phyloP scores from a whole-genome alignment of 148 eudicot genomes.

The Vaccinium macrocarpon region DNA sequence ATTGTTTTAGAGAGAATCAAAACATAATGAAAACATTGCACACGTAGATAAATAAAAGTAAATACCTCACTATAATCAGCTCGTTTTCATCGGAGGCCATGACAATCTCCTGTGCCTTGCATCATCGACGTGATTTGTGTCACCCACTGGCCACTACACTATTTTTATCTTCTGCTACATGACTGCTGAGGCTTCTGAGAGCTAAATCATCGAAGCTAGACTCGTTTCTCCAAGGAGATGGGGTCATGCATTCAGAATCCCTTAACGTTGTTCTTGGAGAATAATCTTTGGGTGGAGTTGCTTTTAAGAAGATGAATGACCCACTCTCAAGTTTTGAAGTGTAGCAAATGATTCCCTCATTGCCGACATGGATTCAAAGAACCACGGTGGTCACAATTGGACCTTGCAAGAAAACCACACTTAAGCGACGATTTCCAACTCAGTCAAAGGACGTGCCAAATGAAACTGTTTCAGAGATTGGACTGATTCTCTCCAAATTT shows the following conservation, averaged over 20 bases:
- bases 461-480: neutral
- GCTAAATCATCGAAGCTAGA: conserved; percentile 60
- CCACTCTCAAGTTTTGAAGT: conserved; percentile 75
- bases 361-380: conserved; percentile 98
- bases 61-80: conserved; percentile 15
- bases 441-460: neutral
- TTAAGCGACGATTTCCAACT: neutral
- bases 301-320: conserved; percentile 44
- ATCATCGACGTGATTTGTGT: neutral
- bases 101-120: conserved; percentile 49
- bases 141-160: conserved; percentile 29
- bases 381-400: conserved; percentile 29
- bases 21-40: neutral
- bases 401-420: neutral
- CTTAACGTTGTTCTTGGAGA: conserved; percentile 31
- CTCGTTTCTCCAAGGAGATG: conserved; percentile 74
- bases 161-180: conserved; percentile 29
- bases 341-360: conserved; percentile 97
- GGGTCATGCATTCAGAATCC: conserved; percentile 70
- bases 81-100: conserved; percentile 57
- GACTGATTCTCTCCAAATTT: neutral
- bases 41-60: neutral
- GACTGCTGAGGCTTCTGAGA: conserved; percentile 32
- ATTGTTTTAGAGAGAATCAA: neutral
- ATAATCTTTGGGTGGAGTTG: conserved; percentile 46